A percentile compares a stretch with the other conserved stretches of the same genome.
Conservation (phyloP, 2,329 filamentous ascomycete species). For the Anthostomella pinea region DNA sequence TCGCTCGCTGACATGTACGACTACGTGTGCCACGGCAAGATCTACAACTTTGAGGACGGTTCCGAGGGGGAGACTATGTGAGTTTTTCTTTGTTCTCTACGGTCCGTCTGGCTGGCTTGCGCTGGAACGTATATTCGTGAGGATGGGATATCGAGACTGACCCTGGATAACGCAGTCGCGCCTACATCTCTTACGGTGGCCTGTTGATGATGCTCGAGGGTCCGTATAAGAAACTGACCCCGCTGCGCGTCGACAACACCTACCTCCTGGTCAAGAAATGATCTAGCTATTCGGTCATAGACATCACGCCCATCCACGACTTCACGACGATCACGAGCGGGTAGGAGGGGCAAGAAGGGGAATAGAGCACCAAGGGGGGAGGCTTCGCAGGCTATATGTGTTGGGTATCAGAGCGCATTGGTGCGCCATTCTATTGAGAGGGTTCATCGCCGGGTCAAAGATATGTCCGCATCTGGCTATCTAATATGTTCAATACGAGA, state of each 20-base stretch:
- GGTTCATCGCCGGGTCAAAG: too few relatives aligned
- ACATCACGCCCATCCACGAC: not conserved
- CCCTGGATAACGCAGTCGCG: conserved; percentile 63
- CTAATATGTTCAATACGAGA: too few relatives aligned
- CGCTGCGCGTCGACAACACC: conserved; percentile 86
- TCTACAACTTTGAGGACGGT: conserved; percentile 83
- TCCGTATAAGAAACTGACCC: conserved; percentile 92
- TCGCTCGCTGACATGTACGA: conserved; percentile 77
- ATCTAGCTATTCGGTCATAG: conserved; percentile 8
- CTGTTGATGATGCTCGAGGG: conserved; percentile 87
- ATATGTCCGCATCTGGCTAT: too few relatives aligned
- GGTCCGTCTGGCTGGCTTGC: conserved; percentile 1
- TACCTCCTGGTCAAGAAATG: conserved; percentile 94
- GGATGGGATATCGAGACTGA: conserved; percentile 2
- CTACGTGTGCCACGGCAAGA: conserved; percentile 85
- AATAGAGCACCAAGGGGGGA: conserved; percentile 8
- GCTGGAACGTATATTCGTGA: not conserved
- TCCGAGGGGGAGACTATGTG: conserved; percentile 81
- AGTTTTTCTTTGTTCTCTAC: conserved; percentile 36
- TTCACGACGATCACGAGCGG: conserved; percentile 13
- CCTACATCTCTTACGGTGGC: conserved; percentile 91
- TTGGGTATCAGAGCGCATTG: conserved; percentile 9
- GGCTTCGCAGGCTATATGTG: conserved; percentile 7
- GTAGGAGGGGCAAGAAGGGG: conserved; percentile 7
- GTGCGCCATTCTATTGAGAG: too few relatives aligned